Conservation (phyloP, 306 rosid species). For the Lathyrus sativus region DNA sequence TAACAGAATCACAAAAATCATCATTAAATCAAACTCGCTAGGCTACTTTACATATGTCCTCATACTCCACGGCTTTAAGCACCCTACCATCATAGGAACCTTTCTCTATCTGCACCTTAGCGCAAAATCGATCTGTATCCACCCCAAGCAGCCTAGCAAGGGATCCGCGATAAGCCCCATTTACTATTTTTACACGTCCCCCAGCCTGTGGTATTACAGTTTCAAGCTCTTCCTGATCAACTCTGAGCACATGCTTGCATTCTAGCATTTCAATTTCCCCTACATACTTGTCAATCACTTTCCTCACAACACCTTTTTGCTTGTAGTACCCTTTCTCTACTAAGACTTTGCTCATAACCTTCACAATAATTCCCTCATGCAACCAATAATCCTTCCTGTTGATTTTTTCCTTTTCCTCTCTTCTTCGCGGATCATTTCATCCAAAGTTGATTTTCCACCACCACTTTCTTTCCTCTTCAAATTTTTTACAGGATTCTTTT, state of each 20-base stretch:
- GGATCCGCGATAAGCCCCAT: slow-evolving; percentile 88
- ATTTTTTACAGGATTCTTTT: slow-evolving; percentile 38
- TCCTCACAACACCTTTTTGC: slow-evolving; percentile 77
- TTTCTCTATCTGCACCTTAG: slow-evolving; percentile 90
- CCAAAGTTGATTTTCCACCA: slow-evolving; percentile 60
- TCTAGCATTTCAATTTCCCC: slow-evolving; percentile 91
- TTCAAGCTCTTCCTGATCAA: slow-evolving; percentile 86
- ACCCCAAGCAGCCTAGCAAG: slow-evolving; percentile 69
- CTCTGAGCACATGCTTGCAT: slow-evolving; percentile 81
- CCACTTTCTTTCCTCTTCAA: slow-evolving; percentile 49
- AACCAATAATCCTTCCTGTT: slow-evolving; percentile 92
- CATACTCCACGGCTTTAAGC: slow-evolving; percentile 78
- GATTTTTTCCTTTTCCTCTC: slow-evolving; percentile 80
- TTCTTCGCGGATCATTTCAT: slow-evolving; percentile 80
- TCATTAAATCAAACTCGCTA: no score
- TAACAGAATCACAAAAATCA: no score
- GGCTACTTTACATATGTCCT: slow-evolving; percentile 75
- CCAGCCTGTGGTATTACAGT: slow-evolving; percentile 92
- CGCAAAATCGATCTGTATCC: slow-evolving; percentile 67
- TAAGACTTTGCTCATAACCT: slow-evolving; percentile 88
- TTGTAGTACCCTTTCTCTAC: slow-evolving; percentile 87
- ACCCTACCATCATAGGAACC: slow-evolving; percentile 88
- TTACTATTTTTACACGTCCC: slow-evolving; percentile 78
- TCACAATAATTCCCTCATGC: slow-evolving; percentile 72
- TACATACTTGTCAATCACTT: slow-evolving; percentile 80